Conservation (phyloP, 2,329 filamentous ascomycete species). For the Daldinia sp. region DNA sequence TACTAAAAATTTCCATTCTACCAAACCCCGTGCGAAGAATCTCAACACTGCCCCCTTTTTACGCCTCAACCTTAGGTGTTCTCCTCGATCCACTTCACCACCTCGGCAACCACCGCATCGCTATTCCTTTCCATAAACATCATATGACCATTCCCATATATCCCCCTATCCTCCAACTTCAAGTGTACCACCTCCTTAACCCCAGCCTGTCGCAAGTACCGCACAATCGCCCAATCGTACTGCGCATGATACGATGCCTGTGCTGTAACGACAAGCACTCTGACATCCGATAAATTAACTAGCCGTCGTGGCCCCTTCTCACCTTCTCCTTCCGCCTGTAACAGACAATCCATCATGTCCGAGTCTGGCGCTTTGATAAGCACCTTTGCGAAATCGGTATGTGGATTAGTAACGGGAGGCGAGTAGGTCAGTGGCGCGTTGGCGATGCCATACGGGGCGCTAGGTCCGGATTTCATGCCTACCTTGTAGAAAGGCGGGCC, state of each 20-base stretch:
- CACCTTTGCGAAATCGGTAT: constrained; percentile 47
- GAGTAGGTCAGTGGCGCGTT: constrained; percentile 58
- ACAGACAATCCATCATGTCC: constrained; percentile 41
- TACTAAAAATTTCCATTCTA: no score
- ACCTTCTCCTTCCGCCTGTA: constrained; percentile 48
- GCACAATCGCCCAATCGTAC: constrained; percentile 56
- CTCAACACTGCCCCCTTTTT: background rate
- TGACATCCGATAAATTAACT: constrained; percentile 48
- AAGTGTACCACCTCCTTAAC: constrained; percentile 45
- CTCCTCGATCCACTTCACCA: constrained; percentile 32
- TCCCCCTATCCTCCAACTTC: constrained; percentile 49
- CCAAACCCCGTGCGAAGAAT: background rate
- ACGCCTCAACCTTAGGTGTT: background rate
- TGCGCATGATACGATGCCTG: constrained; percentile 55
- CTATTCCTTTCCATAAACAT: constrained; percentile 60
- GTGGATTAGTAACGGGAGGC: constrained; percentile 51
- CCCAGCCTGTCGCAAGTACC: constrained; percentile 55
- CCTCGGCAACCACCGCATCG: constrained; percentile 47
- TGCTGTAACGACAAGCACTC: constrained; percentile 52
- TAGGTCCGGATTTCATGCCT: constrained; percentile 47
- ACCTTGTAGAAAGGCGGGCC: constrained; percentile 58
- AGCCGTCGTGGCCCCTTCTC: constrained; percentile 45
- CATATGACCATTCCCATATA: constrained; percentile 58
- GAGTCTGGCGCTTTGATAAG: constrained; percentile 37
- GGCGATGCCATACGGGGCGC: constrained; percentile 56